A percentile compares a stretch with the other conserved stretches of the same genome.
phyloP scores from a whole-genome alignment of 148 eudicot species.

The Silene latifolia region DNA sequence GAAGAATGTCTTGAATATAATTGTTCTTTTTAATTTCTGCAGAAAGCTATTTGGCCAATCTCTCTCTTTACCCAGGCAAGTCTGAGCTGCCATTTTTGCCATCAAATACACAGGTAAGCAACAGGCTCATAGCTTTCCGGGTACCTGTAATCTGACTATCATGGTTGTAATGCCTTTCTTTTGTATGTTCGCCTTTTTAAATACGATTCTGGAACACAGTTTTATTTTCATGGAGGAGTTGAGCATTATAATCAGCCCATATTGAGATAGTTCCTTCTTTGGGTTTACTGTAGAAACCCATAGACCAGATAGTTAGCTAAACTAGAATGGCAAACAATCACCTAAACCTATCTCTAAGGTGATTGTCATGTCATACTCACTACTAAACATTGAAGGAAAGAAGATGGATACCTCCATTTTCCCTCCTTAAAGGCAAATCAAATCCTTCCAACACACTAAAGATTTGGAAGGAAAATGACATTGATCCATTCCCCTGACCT shows the following conservation, averaged over 20 bases:
- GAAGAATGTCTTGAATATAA: background rate
- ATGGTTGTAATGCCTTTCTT: background rate
- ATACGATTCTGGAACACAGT: background rate
- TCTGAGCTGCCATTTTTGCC: slow-evolving; percentile 93
- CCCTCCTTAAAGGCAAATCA: too few species aligned
- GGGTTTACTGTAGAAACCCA: too few species aligned
- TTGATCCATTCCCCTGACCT: too few species aligned
- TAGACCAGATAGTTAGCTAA: background rate
- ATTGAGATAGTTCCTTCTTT: background rate
- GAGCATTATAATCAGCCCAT: background rate
- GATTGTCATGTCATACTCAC: background rate
- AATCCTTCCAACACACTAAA: too few species aligned
- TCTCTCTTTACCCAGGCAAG: slow-evolving; percentile 88
- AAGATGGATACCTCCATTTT: too few species aligned
- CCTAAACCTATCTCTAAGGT: background rate
- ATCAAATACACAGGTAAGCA: slow-evolving; percentile 68
- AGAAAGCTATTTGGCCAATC: slow-evolving; percentile 95
- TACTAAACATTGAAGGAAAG: too few species aligned
- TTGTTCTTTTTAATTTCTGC: slow-evolving; percentile 25
- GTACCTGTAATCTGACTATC: background rate
- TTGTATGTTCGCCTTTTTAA: background rate
- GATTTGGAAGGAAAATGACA: too few species aligned
- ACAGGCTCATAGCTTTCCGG: background rate
- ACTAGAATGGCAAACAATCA: background rate
- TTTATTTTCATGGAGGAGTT: background rate